phyloP scores from a whole-genome alignment of 2,329 filamentous ascomycete species.

The Ceratocystiopsis minuta region DNA sequence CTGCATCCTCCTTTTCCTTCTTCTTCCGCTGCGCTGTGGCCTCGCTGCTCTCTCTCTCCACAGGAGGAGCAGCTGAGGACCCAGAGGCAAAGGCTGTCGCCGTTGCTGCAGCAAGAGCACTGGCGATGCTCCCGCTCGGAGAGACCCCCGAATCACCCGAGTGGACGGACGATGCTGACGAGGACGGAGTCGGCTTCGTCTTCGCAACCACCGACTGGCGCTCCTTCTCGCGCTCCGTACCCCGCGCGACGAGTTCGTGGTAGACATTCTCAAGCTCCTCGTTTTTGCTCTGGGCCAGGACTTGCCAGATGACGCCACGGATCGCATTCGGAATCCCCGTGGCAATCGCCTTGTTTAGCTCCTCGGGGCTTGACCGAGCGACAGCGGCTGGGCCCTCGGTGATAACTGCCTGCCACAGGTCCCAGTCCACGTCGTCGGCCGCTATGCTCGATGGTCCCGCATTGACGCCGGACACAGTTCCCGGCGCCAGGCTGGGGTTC shows the following conservation, averaged over 20 bases:
- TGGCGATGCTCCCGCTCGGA: conserved; percentile 16
- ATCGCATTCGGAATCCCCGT: conserved; percentile 89
- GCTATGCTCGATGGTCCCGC: conserved; percentile 52
- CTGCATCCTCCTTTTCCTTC: conserved; percentile 61
- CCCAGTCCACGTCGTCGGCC: conserved; percentile 76
- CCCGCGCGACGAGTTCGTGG: conserved; percentile 58
- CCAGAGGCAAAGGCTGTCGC: conserved; percentile 8
- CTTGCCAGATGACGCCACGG: conserved; percentile 97
- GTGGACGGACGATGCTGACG: conserved; percentile 70
- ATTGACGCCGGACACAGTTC: conserved; percentile 67
- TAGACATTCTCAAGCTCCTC: conserved; percentile 80
- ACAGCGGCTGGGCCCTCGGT: conserved; percentile 86
- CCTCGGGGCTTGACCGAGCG: conserved; percentile 70
- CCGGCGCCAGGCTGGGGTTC: conserved; percentile 58
- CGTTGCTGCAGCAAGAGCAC: background rate
- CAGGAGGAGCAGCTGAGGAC: no score
- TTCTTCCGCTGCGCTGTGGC: conserved; percentile 52
- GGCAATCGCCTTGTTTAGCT: conserved; percentile 78
- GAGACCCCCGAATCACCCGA: conserved; percentile 32
- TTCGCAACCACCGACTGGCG: conserved; percentile 33
- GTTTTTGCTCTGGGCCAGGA: conserved; percentile 86
- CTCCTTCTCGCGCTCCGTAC: conserved; percentile 63
- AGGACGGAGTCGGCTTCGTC: conserved; percentile 47
- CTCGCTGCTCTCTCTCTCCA: conserved; percentile 44
- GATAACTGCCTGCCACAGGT: conserved; percentile 90